Conservation (phyloP, 352 stramenopile species). For the Globisporangium rhizosaccharum region DNA sequence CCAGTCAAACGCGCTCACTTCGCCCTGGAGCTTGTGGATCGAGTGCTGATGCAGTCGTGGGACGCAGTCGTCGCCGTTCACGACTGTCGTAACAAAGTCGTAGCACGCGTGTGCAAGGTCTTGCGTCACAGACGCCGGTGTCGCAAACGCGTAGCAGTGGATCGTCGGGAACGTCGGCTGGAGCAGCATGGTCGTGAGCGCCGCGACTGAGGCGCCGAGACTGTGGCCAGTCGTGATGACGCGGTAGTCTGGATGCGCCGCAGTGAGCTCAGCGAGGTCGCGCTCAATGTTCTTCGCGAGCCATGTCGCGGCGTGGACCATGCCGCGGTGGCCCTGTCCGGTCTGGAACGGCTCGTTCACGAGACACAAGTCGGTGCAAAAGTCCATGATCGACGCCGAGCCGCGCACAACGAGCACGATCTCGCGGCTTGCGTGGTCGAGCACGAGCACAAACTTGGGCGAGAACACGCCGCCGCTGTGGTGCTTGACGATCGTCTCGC, state of each 20-base stretch:
- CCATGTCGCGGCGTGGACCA: constrained; percentile 71
- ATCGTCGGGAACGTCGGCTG: constrained; percentile 34
- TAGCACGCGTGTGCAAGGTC: constrained; percentile 48
- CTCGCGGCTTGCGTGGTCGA: constrained; percentile 45
- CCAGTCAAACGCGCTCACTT: constrained; percentile 72
- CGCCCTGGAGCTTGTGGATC: constrained; percentile 51
- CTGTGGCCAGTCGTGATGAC: constrained; percentile 67
- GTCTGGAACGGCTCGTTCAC: constrained; percentile 64
- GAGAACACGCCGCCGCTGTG: constrained; percentile 68
- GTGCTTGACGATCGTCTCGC: constrained; percentile 36
- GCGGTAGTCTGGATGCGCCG: constrained; percentile 44
- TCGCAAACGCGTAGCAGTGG: constrained; percentile 65
- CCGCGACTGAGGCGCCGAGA: constrained; percentile 61
- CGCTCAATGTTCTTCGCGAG: constrained; percentile 49
- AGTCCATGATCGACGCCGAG: constrained; percentile 73
- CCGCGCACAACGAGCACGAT: constrained; percentile 63
- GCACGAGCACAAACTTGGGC: constrained; percentile 67
- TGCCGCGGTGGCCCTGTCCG: constrained; percentile 75
- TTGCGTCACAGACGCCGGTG: constrained; percentile 60
- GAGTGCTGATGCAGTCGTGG: constrained; percentile 75
- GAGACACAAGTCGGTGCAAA: constrained; percentile 77
- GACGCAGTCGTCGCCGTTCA: constrained; percentile 81
- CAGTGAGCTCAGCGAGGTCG: constrained; percentile 36
- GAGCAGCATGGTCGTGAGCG: constrained; percentile 56
- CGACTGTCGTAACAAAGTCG: constrained; percentile 60